Evolutionary conservation across 306 rosid species (phyloP).

Genomic region (Phaseolus lunatus): DNA sequence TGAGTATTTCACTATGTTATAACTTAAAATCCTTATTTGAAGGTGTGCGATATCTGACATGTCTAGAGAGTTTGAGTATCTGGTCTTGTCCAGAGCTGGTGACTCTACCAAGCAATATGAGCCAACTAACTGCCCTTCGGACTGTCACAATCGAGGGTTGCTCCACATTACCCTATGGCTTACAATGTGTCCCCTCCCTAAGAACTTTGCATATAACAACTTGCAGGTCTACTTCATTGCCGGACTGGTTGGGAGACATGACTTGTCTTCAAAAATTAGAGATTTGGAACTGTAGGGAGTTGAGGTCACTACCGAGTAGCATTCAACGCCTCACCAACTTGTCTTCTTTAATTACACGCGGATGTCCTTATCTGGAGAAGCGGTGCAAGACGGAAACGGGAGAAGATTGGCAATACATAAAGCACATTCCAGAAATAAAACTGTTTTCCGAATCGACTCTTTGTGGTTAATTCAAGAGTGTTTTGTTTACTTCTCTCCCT

Average conservation of each 20-base stretch:
- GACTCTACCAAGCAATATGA: background rate
- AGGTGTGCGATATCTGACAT: background rate
- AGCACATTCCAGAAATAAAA: background rate
- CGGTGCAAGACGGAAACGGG: constrained; percentile 8
- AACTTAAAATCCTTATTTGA: background rate
- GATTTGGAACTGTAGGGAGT: accelerated
- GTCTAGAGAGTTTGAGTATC: background rate
- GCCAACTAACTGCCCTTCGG: constrained; percentile 10
- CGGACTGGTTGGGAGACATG: constrained; percentile 20
- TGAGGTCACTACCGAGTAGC: constrained; percentile 28
- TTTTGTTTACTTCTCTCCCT: too few relatives aligned
- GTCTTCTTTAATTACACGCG: accelerated
- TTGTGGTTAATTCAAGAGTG: too few relatives aligned
- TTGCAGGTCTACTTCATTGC: background rate
- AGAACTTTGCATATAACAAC: background rate
- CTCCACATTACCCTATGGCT: background rate
- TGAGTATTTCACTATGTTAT: accelerated
- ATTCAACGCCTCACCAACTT: constrained; percentile 28
- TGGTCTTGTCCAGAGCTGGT: background rate
- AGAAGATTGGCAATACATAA: background rate
- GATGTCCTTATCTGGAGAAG: background rate
- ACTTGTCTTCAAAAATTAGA: background rate
- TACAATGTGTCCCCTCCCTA: constrained; percentile 24
- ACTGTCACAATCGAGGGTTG: accelerated
- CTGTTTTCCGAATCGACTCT: background rate